Evolutionary conservation across 2,329 filamentous ascomycete species (phyloP), one percentile per base, ranked within the genome.

Genomic region (Aspergillus thermomutatus): DNA sequence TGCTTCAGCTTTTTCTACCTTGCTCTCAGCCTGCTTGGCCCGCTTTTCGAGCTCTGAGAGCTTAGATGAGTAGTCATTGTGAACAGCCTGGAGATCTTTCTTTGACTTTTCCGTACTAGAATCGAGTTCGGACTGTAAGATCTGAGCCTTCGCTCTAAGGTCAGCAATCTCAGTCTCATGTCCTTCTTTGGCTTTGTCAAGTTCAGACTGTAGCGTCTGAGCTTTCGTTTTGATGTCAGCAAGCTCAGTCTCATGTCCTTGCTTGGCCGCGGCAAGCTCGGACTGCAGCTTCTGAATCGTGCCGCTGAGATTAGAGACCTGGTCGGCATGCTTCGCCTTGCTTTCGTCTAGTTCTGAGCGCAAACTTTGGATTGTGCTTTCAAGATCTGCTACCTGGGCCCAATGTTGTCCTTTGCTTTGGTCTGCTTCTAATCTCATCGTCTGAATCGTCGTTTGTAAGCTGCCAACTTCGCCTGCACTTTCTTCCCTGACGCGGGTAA

Each of bases 361-460:
- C 7, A 91, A 74, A 46, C 80, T 79, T 56, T 82, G 83, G 19
- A 88, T 79, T 1, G 80, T 86, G 9, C 79, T 80, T 64, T 82
- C 81, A 17, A 90, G 72, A 57, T 87, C 83, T 4, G 83, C 79
- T 49, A 83, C 77, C 64, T 89, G 84, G 1, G 81, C 82, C 45
- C 87, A 85, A 41, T 79, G 72, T 10, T 84, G 84, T 57, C 81
- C 80, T 67, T 87, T 87, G 46, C 82, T 80, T 80, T 87, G 70
- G 17, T 60, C 69, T 40, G 75, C 62, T 47, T 67, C 65, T 23
- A 58, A 65, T 68, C 89, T 83, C 21, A 90, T 74, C 27, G 82
- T 79, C 53, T 82, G 83, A 25, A 87, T 79, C 1, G 78, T 86
- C 10, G 78, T 79, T 64, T 80, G 80, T 19, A 88, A 69, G 57